These are phyloP conservation scores for Melaleuca alternifolia DNA, from an alignment of 345 rosid genomes.

Conservation along the genomic window DNA sequence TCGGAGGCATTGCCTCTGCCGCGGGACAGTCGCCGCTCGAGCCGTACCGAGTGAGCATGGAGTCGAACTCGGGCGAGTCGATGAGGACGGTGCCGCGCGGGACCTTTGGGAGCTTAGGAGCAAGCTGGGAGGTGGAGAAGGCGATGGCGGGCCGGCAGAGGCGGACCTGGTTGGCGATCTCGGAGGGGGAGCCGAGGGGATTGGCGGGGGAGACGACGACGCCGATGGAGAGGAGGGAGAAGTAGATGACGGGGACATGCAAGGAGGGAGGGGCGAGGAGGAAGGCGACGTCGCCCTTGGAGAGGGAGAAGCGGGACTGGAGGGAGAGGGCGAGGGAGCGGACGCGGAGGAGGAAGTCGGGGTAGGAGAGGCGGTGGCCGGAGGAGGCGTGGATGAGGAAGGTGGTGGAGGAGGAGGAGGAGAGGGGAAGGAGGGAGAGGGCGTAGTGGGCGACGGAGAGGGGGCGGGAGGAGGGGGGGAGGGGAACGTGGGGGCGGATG, in stretches of 20 bases:
- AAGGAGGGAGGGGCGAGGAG: conserved; percentile 54
- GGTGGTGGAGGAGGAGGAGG: conserved; percentile 9
- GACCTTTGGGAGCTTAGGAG: conserved; percentile 26
- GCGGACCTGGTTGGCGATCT: conserved; percentile 45
- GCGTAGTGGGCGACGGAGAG: conserved; percentile 40
- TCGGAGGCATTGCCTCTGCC: not conserved
- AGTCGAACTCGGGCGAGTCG: conserved; percentile 70
- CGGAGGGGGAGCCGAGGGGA: conserved; percentile 46
- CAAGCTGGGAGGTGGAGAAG: conserved; percentile 47
- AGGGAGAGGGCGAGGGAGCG: conserved; percentile 41
- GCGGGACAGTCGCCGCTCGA: not conserved
- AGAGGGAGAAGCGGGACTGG: conserved; percentile 23
- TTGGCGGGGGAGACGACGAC: conserved; percentile 67
- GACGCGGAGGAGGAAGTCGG: conserved; percentile 25
- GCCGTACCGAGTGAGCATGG: conserved; percentile 17
- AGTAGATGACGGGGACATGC: conserved; percentile 54
- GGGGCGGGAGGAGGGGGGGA: conserved; percentile 35
- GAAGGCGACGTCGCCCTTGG: conserved; percentile 50
- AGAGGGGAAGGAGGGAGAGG: conserved; percentile 34
- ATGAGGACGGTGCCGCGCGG: conserved; percentile 34
- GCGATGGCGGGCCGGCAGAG: conserved; percentile 56
- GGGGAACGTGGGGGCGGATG: conserved; percentile 33
- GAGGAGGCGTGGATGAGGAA: conserved; percentile 39
- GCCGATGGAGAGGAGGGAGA: conserved; percentile 63
- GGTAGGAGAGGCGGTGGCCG: conserved; percentile 29